phyloP scores from a whole-genome alignment of 1,284 basidiomycete species.

The Trametes sp. region DNA sequence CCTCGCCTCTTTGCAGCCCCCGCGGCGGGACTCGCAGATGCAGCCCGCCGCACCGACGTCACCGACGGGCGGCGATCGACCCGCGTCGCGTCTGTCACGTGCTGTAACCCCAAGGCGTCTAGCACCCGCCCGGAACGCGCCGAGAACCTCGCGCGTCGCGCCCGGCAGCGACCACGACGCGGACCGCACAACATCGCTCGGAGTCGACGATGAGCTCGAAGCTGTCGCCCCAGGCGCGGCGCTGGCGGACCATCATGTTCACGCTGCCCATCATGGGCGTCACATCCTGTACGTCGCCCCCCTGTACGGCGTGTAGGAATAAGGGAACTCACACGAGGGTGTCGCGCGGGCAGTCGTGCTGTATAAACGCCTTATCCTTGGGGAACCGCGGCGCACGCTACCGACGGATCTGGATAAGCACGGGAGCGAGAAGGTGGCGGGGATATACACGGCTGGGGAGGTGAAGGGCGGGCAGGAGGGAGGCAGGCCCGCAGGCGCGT shows the following conservation, averaged over 20 bases:
- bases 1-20: not conserved
- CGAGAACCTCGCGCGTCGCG: constrained; percentile 21
- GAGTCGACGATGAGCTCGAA: constrained; percentile 31
- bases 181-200: too few relatives aligned
- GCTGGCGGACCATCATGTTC: constrained; percentile 65
- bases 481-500: not conserved
- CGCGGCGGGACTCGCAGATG: constrained; percentile 13
- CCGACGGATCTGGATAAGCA: constrained; percentile 28
- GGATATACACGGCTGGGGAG: constrained; percentile 21
- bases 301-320: not conserved
- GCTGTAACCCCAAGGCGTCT: constrained; percentile 3
- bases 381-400: constrained; percentile 57
- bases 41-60: constrained; percentile 26
- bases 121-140: constrained; percentile 11
- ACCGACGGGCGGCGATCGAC: constrained; percentile 23
- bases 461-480: constrained; percentile 3
- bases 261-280: constrained; percentile 68
- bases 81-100: constrained; percentile 25
- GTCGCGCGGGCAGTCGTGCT: constrained; percentile 57
- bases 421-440: constrained; percentile 34
- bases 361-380: constrained; percentile 70
- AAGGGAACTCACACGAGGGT: constrained; percentile 5
- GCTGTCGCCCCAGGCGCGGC: constrained; percentile 55
- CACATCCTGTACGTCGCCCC: constrained; percentile 53
- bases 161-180: constrained; percentile 10